phyloP scores from a whole-genome alignment of 139 green algal genomes.

The Pseudopediastrum boryanum region DNA sequence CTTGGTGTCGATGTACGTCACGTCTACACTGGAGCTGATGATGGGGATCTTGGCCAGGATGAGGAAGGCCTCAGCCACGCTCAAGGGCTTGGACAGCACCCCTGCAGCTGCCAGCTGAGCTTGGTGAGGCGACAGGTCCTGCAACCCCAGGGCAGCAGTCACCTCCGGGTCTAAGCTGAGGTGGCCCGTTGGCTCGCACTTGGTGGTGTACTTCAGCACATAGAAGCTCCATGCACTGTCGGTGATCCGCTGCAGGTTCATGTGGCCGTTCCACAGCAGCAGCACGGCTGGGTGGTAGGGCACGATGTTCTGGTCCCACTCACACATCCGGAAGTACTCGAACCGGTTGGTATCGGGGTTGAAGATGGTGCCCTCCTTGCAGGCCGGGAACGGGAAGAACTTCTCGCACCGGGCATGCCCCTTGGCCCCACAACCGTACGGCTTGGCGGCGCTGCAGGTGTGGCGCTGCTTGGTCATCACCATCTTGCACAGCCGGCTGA shows the following conservation, averaged over 20 bases:
- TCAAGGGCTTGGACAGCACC: not conserved
- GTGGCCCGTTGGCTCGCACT: not conserved
- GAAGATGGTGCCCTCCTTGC: not conserved
- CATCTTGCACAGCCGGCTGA: not conserved
- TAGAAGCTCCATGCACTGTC: slow-evolving; percentile 7
- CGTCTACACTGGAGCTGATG: not conserved
- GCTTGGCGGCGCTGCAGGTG: not conserved
- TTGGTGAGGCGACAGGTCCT: not conserved
- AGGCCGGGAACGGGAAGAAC: not conserved
- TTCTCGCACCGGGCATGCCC: not conserved
- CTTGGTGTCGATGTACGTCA: slow-evolving; percentile 3
- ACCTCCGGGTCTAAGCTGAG: not conserved
- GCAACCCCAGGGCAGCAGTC: not conserved
- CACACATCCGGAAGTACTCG: not conserved
- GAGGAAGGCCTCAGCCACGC: not conserved
- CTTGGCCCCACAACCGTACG: not conserved
- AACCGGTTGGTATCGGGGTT: not conserved
- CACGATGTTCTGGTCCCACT: not conserved
- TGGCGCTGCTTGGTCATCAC: slow-evolving; percentile 2
- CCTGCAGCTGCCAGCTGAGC: not conserved
- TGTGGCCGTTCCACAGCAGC: slow-evolving; percentile 2
- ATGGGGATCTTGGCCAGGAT: not conserved
- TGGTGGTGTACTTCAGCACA: slow-evolving; percentile 13
- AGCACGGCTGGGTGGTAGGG: slow-evolving; percentile 16
- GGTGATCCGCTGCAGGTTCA: slow-evolving; percentile 8